These are phyloP conservation scores for Populus hybrid DNA, from an alignment of 441 rosid genomes.

Conservation along the genomic window DNA sequence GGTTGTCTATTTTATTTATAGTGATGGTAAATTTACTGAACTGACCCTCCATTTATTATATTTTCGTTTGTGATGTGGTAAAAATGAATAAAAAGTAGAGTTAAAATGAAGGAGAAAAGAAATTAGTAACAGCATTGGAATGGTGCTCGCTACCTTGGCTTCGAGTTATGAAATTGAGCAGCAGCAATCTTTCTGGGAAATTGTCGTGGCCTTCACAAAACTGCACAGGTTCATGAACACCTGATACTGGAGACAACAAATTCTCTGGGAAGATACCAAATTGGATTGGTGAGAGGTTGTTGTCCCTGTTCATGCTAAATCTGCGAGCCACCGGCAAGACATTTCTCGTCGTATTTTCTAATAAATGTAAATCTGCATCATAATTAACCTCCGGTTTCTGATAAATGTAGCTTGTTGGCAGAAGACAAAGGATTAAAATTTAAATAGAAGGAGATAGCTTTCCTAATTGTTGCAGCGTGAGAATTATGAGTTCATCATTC, in stretches of 20 bases:
- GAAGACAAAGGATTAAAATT: too few species aligned
- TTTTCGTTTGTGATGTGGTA: not conserved
- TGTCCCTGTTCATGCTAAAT: slow-evolving; percentile 11
- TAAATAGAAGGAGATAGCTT: too few species aligned
- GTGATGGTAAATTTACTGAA: not conserved
- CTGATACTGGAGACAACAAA: slow-evolving; percentile 25
- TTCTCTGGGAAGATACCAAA: slow-evolving; percentile 17
- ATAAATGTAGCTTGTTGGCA: too few species aligned
- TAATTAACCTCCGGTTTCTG: too few species aligned
- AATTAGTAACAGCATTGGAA: too few species aligned
- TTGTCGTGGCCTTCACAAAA: slow-evolving; percentile 42
- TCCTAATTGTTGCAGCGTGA: too few species aligned
- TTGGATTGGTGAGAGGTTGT: slow-evolving; percentile 21
- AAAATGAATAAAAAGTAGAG: too few species aligned
- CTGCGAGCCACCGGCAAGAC: slow-evolving; percentile 2
- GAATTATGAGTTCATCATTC: too few species aligned
- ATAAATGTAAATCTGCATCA: too few species aligned
- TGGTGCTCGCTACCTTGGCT: slow-evolving; percentile 35
- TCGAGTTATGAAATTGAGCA: slow-evolving; percentile 40
- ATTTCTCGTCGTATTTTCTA: too few species aligned
- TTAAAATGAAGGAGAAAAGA: not conserved
- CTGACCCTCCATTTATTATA: not conserved
- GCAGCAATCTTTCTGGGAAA: slow-evolving; percentile 40
- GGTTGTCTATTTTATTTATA: not conserved
- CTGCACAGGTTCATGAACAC: slow-evolving; percentile 40